These are phyloP conservation scores for Desmodesmus armatus DNA, from an alignment of 139 green algal species.

Conservation along the genomic window DNA sequence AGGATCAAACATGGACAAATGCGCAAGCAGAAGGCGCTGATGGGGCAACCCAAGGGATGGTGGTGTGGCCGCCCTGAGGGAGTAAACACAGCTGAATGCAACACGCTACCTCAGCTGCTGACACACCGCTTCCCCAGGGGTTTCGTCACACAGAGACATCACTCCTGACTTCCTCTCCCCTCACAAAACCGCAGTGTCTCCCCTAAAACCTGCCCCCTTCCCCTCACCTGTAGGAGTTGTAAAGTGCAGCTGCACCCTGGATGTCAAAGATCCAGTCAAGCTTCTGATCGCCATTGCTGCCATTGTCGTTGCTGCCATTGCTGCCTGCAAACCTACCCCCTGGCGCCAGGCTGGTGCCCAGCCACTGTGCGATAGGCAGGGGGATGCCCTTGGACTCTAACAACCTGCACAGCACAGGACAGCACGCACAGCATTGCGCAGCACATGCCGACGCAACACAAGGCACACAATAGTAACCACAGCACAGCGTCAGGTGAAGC, in stretches of 20 bases:
- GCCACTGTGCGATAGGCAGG: constrained; percentile 77
- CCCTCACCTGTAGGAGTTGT: constrained; percentile 73
- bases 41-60: no score
- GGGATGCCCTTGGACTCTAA: constrained; percentile 64
- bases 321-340: not conserved
- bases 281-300: constrained; percentile 34
- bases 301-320: constrained; percentile 6
- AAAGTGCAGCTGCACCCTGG: constrained; percentile 72
- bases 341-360: constrained; percentile 77
- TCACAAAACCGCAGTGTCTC: no score
- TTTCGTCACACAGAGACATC: no score
- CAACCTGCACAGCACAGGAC: constrained; percentile 24
- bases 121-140: no score
- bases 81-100: no score
- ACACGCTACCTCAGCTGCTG: no score
- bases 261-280: constrained; percentile 79
- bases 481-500: not conserved
- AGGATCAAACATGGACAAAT: no score
- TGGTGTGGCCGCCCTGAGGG: no score
- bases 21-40: no score
- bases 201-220: no score
- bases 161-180: no score
- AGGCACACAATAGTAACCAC: not conserved
- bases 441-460: not conserved
- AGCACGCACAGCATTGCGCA: not conserved